phyloP scores from a whole-genome alignment of 345 rosid species.

The Salix exigua region DNA sequence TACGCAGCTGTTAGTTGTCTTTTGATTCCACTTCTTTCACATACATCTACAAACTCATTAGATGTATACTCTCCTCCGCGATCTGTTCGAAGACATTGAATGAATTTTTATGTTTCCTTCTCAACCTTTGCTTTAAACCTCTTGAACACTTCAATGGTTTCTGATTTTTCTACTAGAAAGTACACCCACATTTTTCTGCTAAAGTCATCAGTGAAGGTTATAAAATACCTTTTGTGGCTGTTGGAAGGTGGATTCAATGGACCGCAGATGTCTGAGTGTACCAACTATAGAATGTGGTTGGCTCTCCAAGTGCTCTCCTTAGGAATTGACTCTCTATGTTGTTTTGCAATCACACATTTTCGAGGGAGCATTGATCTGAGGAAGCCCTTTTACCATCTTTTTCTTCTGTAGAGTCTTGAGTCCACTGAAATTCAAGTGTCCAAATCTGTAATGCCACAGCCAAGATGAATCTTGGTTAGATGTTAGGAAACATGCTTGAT shows the following conservation, averaged over 20 bases:
- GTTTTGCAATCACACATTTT: neutral
- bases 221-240: neutral
- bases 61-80: neutral
- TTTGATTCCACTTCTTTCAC: neutral
- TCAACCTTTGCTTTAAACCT: neutral
- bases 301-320: neutral
- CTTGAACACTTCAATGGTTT: neutral
- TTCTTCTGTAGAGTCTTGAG: neutral
- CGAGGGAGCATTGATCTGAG: neutral
- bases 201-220: neutral
- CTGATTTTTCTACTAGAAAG: neutral
- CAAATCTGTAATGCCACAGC: neutral
- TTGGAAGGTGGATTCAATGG: neutral
- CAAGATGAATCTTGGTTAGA: neutral
- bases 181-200: neutral
- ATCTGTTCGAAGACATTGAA: neutral
- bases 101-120: neutral
- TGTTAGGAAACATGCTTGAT: neutral
- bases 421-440: neutral
- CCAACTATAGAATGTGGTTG: neutral
- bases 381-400: neutral
- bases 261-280: neutral
- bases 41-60: neutral
- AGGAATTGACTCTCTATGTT: neutral
- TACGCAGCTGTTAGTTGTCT: neutral